These are phyloP conservation scores for Aspergillus incahuasiensis DNA, from an alignment of 495 filamentous ascomycete genomes.

Conservation along the genomic window DNA sequence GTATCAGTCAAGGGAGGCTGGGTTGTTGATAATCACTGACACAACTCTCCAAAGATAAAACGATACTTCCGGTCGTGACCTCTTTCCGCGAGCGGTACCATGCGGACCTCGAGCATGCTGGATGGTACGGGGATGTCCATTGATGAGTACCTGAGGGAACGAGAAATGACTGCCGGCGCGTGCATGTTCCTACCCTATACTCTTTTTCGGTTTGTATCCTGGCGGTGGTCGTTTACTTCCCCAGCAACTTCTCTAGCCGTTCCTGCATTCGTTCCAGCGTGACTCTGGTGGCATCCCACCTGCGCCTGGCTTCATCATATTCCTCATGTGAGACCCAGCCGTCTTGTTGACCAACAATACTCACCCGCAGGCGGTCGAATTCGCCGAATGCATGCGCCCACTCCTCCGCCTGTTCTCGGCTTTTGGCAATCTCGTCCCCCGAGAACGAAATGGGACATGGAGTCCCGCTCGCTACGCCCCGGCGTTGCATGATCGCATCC, in stretches of 20 bases:
- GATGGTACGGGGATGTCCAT: too few species aligned
- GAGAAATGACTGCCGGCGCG: too few species aligned
- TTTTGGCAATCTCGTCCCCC: conserved; percentile 12
- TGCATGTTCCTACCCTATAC: too few species aligned
- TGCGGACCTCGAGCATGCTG: too few species aligned
- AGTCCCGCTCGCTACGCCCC: background rate
- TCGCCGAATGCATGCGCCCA: conserved; percentile 16
- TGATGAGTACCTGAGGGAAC: too few species aligned
- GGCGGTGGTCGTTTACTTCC: too few species aligned
- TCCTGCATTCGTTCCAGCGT: conserved; percentile 9
- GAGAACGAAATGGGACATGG: conserved; percentile 19
- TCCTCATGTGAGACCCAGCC: conserved; percentile 22
- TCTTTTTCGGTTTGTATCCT: too few species aligned
- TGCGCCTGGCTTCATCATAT: conserved; percentile 15
- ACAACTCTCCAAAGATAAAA: too few species aligned
- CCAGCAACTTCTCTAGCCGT: background rate
- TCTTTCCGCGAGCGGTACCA: too few species aligned
- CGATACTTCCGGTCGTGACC: too few species aligned
- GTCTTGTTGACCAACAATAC: conserved; percentile 11
- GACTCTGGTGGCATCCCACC: conserved; percentile 6
- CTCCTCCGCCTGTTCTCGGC: conserved; percentile 8
- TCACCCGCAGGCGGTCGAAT: conserved; percentile 10
- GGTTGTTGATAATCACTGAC: too few species aligned
- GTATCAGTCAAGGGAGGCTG: too few species aligned
- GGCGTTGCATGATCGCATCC: conserved; percentile 12